Conservation (phyloP, 495 filamentous ascomycete genomes). For the Trichoderma orchidacearum region DNA sequence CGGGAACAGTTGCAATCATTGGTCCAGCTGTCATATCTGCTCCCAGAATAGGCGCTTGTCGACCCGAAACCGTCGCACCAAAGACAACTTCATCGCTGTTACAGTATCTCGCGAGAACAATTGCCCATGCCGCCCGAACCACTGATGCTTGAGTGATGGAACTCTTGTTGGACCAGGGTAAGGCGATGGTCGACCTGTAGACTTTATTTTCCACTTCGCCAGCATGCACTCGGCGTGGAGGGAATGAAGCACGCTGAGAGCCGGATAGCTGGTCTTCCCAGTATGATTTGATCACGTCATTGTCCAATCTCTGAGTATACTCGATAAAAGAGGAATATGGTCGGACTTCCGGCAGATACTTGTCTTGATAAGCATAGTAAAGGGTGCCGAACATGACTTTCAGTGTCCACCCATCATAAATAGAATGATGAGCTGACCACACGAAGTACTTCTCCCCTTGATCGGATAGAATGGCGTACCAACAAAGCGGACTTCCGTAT, state of each 20-base stretch:
- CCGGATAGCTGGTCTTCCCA: not conserved
- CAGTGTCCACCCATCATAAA: conserved; percentile 4
- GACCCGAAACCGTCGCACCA: conserved; percentile 33
- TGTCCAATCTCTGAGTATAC: not conserved
- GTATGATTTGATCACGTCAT: not conserved
- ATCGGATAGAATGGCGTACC: not conserved
- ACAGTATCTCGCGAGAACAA: conserved; percentile 23
- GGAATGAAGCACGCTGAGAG: not conserved
- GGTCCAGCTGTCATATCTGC: conserved; percentile 35
- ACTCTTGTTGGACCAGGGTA: not conserved
- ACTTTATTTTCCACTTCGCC: not conserved
- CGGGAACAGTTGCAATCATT: conserved; percentile 45
- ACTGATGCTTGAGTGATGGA: conserved; percentile 22
- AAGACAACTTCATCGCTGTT: conserved; percentile 29
- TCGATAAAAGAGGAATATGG: not conserved
- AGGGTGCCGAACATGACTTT: not conserved
- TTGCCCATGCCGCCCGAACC: conserved; percentile 32
- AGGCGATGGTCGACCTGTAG: not conserved
- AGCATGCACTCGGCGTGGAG: not conserved
- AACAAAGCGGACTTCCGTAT: not conserved
- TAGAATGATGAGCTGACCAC: conserved; percentile 2
- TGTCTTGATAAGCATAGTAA: not conserved
- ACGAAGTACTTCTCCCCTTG: not conserved
- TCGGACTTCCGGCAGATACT: not conserved
- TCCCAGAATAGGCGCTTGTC: conserved; percentile 28